A percentile compares a stretch with the other conserved stretches of the same genome.
phyloP scores from a whole-genome alignment of 1,284 basidiomycete genomes.

The Ustilago lituana region DNA sequence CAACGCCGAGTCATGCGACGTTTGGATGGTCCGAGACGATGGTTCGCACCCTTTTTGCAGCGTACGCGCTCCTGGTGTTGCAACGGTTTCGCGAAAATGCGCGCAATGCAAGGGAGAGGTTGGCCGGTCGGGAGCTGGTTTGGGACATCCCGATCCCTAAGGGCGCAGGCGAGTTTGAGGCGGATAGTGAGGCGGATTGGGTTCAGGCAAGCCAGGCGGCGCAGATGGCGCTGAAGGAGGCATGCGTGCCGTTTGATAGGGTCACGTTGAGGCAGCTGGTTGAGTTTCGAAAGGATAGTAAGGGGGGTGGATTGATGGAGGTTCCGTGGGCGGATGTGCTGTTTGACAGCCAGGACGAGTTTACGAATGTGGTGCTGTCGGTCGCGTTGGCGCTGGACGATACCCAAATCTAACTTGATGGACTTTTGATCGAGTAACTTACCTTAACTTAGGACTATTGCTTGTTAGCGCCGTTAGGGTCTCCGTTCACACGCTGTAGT shows the following conservation, averaged over 20 bases:
- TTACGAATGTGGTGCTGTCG: conserved; percentile 55
- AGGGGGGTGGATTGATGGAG: too few relatives aligned
- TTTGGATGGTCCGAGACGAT: conserved; percentile 56
- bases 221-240: conserved; percentile 23
- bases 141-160: conserved; percentile 55
- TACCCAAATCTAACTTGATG: conserved; percentile 27
- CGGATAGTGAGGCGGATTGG: conserved; percentile 51
- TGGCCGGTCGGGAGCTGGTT: conserved; percentile 50
- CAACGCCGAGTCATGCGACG: conserved; percentile 10
- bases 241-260: conserved; percentile 16
- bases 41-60: conserved; percentile 55
- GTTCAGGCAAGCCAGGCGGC: conserved; percentile 24
- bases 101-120: conserved; percentile 24
- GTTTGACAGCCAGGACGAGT: conserved; percentile 56
- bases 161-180: conserved; percentile 56
- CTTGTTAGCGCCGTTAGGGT: conserved; percentile 7
- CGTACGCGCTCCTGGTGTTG: conserved; percentile 56
- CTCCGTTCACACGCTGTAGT: too few relatives aligned
- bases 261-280: conserved; percentile 50
- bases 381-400: conserved; percentile 58
- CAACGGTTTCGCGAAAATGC: conserved; percentile 57
- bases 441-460: too few relatives aligned
- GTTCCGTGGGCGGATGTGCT: conserved; percentile 23
- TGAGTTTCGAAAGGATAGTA: conserved; percentile 17
- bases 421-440: too few relatives aligned